Percentiles rank a stretch among this genome's conserved stretches.
phyloP scores from a whole-genome alignment of 2,329 filamentous ascomycete species.

The Lachnellula occidentalis region DNA sequence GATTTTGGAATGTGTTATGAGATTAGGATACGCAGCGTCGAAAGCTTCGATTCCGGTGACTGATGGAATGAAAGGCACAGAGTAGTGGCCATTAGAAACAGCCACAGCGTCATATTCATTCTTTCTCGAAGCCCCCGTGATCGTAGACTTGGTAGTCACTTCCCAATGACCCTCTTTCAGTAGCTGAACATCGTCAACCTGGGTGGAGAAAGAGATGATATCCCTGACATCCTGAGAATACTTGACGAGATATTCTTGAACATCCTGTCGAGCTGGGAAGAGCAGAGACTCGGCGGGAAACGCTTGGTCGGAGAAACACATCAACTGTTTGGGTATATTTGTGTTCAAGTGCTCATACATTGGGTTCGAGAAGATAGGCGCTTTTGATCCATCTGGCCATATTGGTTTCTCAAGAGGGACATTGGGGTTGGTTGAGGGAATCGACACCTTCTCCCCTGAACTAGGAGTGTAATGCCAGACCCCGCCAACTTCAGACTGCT shows the following conservation, averaged over 20 bases:
- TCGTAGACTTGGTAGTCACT: conserved; percentile 24
- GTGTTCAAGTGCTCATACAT: conserved; percentile 80
- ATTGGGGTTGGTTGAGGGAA: conserved; percentile 67
- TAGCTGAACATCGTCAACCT: conserved; percentile 56
- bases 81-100: conserved; percentile 71
- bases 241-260: conserved; percentile 66
- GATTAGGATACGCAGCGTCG: conserved; percentile 50
- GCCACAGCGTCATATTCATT: conserved; percentile 62
- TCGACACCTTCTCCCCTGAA: conserved; percentile 39
- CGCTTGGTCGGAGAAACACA: conserved; percentile 68
- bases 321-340: conserved; percentile 77
- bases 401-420: conserved; percentile 59
- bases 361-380: conserved; percentile 66
- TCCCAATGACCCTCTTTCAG: conserved; percentile 50
- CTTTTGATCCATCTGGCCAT: conserved; percentile 34
- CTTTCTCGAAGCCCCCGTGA: conserved; percentile 19
- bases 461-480: conserved; percentile 72
- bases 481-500: conserved; percentile 70
- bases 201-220: conserved; percentile 64
- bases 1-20: conserved; percentile 71
- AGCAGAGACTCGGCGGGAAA: conserved; percentile 62
- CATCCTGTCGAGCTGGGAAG: conserved; percentile 67
- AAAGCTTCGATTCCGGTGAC: conserved; percentile 56
- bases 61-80: conserved; percentile 60
- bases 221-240: conserved; percentile 61